Evolutionary conservation across 1,284 basidiomycete species (phyloP).

Genomic region (Fomitopsis palustris): DNA sequence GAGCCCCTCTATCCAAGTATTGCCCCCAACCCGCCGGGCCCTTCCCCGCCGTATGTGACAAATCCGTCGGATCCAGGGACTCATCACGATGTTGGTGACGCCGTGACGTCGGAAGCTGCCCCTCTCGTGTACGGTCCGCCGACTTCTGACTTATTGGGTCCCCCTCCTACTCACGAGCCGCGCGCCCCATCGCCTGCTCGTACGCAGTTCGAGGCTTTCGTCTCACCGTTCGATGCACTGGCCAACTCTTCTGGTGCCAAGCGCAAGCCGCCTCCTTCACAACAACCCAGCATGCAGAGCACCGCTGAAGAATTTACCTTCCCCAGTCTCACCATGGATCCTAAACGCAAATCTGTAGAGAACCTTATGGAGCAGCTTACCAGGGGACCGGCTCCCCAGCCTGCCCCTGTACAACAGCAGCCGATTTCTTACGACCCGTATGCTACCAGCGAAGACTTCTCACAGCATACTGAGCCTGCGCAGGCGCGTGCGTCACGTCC

Average conservation of each 20-base stretch:
- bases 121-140: conserved; percentile 39
- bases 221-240: conserved; percentile 79
- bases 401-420: conserved; percentile 31
- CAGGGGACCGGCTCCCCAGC: conserved; percentile 42
- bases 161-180: conserved; percentile 30
- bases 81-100: conserved; percentile 28
- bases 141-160: conserved; percentile 13
- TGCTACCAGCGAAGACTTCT: conserved; percentile 38
- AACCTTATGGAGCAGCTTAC: conserved; percentile 72
- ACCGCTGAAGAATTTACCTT: conserved; percentile 49
- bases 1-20: conserved; percentile 43
- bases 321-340: conserved; percentile 51
- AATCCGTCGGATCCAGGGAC: conserved; percentile 22
- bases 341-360: conserved; percentile 75
- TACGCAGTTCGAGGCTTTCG: conserved; percentile 72
- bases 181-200: conserved; percentile 62
- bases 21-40: conserved; percentile 33
- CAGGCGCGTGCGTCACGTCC: conserved; percentile 43
- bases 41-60: conserved; percentile 46
- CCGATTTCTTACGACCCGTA: conserved; percentile 40
- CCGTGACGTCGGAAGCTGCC: conserved; percentile 36
- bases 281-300: conserved; percentile 38
- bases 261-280: conserved; percentile 55
- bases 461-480: conserved; percentile 39
- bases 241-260: conserved; percentile 41